Evolutionary conservation across 441 rosid genomes (phyloP), one percentile per base, ranked within the genome.

Genomic region (Gossypium davidsonii): DNA sequence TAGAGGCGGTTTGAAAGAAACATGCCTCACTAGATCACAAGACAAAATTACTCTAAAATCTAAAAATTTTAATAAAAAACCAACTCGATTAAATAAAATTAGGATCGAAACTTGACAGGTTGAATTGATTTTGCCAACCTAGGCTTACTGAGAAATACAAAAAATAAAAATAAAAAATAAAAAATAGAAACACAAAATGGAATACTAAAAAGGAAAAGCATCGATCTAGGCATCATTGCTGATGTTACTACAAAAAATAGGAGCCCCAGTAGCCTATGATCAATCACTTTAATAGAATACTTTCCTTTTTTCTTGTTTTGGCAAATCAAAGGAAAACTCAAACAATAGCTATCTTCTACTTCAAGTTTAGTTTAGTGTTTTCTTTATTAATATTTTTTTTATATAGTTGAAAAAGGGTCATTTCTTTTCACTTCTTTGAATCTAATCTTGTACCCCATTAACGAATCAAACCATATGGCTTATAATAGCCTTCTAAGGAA

Each of bases 131-230:
- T 12, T 61, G 18, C 31, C 26, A 34, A 34, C 55, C 18, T 55
- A 8, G 52, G 67, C 37, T 60, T 68, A 34, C 14, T 10, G 6
- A 61, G 25, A 26, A 20, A 66, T 42, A 0, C 63, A 75, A 74
- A 79, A 58, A 70, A 1, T n/a, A 62, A 20, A 67, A 42, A 65
- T 56, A 61, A 73, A 67, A 71, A 34, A 34, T 0, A 31, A 31
- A 1, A 31, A 26, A 26, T 1, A 31, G 0, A 37, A 6, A 34
- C 1, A 6, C 8, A 34, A 34, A 34, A 34, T 34, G 8, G 80
- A 79, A 83, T 77, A 70, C 73, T 65, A n/a, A 77, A 79, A 79
- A 78, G 82, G 77, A 77, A 81, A 79, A 74, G 87, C 84, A 85
- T 53, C 1, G 25, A 53, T 83, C 44, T 51, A 46, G 62, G 82